Conservation (phyloP, 1,284 basidiomycete species). For the Chalciporus piperatoides region DNA sequence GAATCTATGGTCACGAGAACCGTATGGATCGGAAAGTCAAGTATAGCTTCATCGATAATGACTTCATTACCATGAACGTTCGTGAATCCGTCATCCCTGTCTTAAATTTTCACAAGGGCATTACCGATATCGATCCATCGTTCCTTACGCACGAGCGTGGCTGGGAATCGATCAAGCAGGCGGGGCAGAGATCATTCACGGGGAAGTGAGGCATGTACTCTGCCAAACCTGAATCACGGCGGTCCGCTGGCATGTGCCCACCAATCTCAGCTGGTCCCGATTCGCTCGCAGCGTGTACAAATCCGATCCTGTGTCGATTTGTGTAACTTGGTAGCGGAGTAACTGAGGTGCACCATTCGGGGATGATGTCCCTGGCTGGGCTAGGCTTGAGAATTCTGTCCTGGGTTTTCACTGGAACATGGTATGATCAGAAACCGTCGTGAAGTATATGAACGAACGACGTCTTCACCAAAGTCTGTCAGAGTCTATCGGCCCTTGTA, state of each 20-base stretch:
- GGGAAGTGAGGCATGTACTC: neutral
- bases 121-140: constrained; percentile 4
- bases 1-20: constrained; percentile 9
- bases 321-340: neutral
- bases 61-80: constrained; percentile 9
- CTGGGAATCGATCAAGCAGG: neutral
- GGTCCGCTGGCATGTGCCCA: neutral
- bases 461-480: neutral
- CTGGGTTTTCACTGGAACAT: neutral
- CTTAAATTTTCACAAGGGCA: neutral
- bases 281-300: constrained; percentile 18
- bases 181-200: neutral
- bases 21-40: constrained; percentile 19
- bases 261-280: constrained; percentile 12
- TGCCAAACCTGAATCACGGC: constrained; percentile 10
- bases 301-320: constrained; percentile 2
- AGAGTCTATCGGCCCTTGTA: neutral
- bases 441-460: neutral
- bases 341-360: neutral
- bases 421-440: neutral
- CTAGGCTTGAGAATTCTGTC: neutral
- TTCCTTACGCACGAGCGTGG: neutral
- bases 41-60: constrained; percentile 9
- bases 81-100: neutral
- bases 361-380: constrained; percentile 2